Percentiles rank a stretch among this genome's conserved stretches.
These are phyloP conservation scores for Kurtzmaniella quercitrusa DNA, from an alignment of 1,139 yeast species.

Conservation along the genomic window DNA sequence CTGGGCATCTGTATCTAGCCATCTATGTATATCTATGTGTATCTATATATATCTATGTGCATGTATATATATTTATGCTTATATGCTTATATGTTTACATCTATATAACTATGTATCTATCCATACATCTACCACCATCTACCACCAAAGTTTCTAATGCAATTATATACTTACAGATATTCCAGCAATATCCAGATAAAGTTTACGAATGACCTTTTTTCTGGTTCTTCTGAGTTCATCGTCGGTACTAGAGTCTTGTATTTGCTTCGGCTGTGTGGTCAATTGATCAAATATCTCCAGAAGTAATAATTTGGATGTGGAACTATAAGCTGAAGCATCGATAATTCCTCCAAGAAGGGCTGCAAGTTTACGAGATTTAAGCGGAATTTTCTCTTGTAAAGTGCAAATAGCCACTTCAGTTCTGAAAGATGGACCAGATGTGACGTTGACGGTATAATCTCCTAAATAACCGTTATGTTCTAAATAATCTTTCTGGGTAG, in stretches of 20 bases:
- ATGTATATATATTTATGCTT: too few species aligned
- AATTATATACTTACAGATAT: background rate
- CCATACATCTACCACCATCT: too few species aligned
- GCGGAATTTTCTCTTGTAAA: slow-evolving; percentile 42
- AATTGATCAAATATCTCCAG: slow-evolving; percentile 22
- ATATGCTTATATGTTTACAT: too few species aligned
- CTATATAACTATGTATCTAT: too few species aligned
- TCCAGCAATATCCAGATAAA: background rate
- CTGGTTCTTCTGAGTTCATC: background rate
- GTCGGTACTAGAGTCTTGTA: background rate
- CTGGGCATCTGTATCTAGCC: too few species aligned
- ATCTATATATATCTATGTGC: too few species aligned
- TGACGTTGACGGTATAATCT: slow-evolving; percentile 60
- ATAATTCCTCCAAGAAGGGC: slow-evolving; percentile 35
- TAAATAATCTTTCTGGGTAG: slow-evolving; percentile 42
- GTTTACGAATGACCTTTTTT: background rate
- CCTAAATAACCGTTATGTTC: slow-evolving; percentile 56
- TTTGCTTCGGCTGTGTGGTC: background rate
- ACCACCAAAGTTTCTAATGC: too few species aligned
- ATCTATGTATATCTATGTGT: too few species aligned
- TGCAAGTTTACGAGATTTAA: slow-evolving; percentile 22
- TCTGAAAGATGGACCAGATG: slow-evolving; percentile 61
- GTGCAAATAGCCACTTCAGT: slow-evolving; percentile 73
- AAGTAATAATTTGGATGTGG: slow-evolving; percentile 24
- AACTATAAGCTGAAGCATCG: slow-evolving; percentile 41